A percentile compares a stretch with the other conserved stretches of the same genome.
Conservation (phyloP, 805 yeast species). For the Barnettozyma botsteinii region DNA sequence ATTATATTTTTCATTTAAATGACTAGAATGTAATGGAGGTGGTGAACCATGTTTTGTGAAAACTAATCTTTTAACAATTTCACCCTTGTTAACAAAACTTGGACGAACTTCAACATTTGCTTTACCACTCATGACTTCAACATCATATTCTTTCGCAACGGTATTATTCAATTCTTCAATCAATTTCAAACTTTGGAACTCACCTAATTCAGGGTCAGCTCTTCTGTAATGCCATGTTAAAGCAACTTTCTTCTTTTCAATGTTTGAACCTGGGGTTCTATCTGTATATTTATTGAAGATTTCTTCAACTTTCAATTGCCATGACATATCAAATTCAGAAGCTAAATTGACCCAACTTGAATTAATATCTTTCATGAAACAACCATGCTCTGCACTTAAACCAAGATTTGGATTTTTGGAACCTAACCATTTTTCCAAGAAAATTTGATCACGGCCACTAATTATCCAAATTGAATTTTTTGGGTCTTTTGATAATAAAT, state of each 20-base stretch:
- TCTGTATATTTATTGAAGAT: constrained; percentile 73
- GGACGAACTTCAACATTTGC: constrained; percentile 98
- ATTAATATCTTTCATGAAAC: constrained; percentile 78
- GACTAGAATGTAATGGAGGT: background rate
- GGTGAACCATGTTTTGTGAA: constrained; percentile 54
- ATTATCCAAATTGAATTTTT: constrained; percentile 89
- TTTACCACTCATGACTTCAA: constrained; percentile 95
- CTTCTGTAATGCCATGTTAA: constrained; percentile 97
- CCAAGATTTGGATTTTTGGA: constrained; percentile 53
- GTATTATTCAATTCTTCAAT: constrained; percentile 55
- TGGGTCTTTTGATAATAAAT: constrained; percentile 63
- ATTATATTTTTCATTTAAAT: constrained; percentile 27
- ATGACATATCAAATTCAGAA: constrained; percentile 79
- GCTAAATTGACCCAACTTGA: constrained; percentile 80
- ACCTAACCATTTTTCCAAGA: constrained; percentile 87
- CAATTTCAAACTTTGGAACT: constrained; percentile 73
- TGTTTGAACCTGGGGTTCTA: constrained; percentile 83
- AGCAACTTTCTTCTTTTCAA: constrained; percentile 88
- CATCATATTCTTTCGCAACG: constrained; percentile 62
- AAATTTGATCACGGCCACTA: constrained; percentile 90
- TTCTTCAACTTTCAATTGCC: constrained; percentile 82
- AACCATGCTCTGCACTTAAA: constrained; percentile 95
- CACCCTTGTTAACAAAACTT: constrained; percentile 91
- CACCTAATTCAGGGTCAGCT: constrained; percentile 90
- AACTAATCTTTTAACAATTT: constrained; percentile 79